Conservation (phyloP, 2,329 filamentous ascomycete species). For the Aspergillus melleus region DNA sequence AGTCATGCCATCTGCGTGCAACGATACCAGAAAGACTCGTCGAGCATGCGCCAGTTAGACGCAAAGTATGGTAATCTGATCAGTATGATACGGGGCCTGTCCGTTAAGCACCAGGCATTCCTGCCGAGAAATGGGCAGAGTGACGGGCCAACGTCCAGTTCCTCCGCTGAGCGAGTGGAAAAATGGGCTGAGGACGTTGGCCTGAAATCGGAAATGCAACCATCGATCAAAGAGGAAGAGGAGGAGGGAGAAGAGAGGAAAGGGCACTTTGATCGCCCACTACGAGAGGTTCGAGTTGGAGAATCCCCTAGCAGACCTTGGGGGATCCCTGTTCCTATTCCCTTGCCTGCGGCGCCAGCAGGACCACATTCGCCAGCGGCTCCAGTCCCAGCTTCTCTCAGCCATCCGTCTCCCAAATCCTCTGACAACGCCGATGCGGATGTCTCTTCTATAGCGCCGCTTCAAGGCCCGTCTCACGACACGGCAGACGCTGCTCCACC, state of each 20-base stretch:
- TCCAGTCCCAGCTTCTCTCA: constrained; percentile 18
- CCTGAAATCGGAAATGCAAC: constrained; percentile 48
- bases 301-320: constrained; percentile 91
- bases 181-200: constrained; percentile 82
- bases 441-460: constrained; percentile 12
- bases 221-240: constrained; percentile 41
- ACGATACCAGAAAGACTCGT: constrained; percentile 82
- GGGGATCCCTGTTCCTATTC: constrained; percentile 83
- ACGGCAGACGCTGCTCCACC: constrained; percentile 11
- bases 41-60: constrained; percentile 83
- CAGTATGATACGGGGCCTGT: constrained; percentile 90
- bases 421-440: constrained; percentile 14
- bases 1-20: constrained; percentile 92
- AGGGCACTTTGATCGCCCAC: constrained; percentile 75
- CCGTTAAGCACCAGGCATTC: constrained; percentile 84
- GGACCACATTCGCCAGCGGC: constrained; percentile 26
- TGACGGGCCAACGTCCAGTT: constrained; percentile 34
- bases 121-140: constrained; percentile 56
- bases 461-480: constrained; percentile 7
- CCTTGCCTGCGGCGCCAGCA: constrained; percentile 49
- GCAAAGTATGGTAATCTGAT: constrained; percentile 91
- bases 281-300: constrained; percentile 88
- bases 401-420: constrained; percentile 17
- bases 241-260: constrained; percentile 60
- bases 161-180: constrained; percentile 71